Evolutionary conservation across 495 filamentous ascomycete species (phyloP).

Genomic region (Evernia prunastri): DNA sequence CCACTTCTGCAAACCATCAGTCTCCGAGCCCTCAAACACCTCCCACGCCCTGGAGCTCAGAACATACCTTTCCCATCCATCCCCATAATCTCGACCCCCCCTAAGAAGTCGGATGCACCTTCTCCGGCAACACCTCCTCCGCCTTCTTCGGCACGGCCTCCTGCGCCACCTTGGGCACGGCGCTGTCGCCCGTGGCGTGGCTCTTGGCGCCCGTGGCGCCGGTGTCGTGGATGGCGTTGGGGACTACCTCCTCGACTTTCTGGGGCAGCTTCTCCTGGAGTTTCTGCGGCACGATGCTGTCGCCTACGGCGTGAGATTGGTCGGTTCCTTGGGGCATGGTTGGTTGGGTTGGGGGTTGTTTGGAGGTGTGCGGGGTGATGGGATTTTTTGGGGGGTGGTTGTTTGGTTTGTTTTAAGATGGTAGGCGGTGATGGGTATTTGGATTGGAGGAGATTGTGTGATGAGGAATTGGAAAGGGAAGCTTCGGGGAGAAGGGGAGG

Average conservation of each 20-base stretch:
- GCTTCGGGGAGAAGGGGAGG: not conserved
- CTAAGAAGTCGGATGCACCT: constrained; percentile 23
- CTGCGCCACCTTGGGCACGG: constrained; percentile 22
- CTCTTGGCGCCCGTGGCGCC: not conserved
- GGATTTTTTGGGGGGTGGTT: not conserved
- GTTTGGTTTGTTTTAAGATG: not conserved
- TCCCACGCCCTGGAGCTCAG: too few species aligned
- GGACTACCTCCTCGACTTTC: constrained; percentile 19
- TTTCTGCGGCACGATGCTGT: constrained; percentile 24
- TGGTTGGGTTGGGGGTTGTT: not conserved
- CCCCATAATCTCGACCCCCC: not conserved
- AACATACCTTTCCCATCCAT: not conserved
- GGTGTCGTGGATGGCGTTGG: constrained; percentile 25
- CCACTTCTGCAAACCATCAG: not conserved
- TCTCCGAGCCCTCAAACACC: not conserved
- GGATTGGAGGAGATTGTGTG: not conserved
- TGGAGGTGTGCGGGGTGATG: not conserved
- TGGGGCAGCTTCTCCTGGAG: constrained; percentile 25
- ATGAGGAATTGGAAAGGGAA: constrained; percentile 6
- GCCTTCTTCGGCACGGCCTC: constrained; percentile 23
- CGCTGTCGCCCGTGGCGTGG: constrained; percentile 19
- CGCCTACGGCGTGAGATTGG: constrained; percentile 25
- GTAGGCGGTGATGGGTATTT: not conserved
- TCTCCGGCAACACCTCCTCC: constrained; percentile 22
- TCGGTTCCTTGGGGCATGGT: constrained; percentile 12